A percentile compares a stretch with the other conserved stretches of the same genome.
phyloP scores from a whole-genome alignment of 805 yeast genomes.

The Yarrowia sp. region DNA sequence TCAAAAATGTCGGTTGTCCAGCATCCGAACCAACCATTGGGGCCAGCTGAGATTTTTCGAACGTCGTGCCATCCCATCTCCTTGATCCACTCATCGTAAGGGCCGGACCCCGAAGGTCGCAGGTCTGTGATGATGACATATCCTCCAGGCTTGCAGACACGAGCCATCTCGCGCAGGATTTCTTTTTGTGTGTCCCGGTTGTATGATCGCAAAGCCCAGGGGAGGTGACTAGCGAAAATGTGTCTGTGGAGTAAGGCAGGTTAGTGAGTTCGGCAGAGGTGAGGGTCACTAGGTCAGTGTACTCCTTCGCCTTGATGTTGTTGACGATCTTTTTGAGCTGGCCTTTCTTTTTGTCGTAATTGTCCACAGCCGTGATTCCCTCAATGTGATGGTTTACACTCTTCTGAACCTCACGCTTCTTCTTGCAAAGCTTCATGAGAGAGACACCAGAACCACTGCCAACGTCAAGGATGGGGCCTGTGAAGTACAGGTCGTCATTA shows the following conservation, averaged over 20 bases:
- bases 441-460: slow-evolving; percentile 12
- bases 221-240: slow-evolving; percentile 9
- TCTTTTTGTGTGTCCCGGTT: background rate
- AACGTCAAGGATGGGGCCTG: slow-evolving; percentile 7
- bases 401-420: slow-evolving; percentile 5
- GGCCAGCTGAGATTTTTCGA: slow-evolving; percentile 5
- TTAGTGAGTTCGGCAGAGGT: slow-evolving; percentile 7
- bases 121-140: slow-evolving; percentile 6
- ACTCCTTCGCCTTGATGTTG: slow-evolving; percentile 22
- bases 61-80: slow-evolving; percentile 22
- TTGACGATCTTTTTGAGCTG: slow-evolving; percentile 20
- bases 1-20: slow-evolving; percentile 1
- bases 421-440: slow-evolving; percentile 12
- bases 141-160: slow-evolving; percentile 23
- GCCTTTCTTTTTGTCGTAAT: slow-evolving; percentile 3
- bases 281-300: slow-evolving; percentile 18
- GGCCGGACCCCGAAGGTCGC: background rate
- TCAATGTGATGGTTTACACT: background rate
- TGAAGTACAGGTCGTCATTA: background rate
- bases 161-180: slow-evolving; percentile 17
- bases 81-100: slow-evolving; percentile 9
- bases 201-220: slow-evolving; percentile 1
- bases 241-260: slow-evolving; percentile 8
- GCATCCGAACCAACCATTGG: slow-evolving; percentile 24
- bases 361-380: slow-evolving; percentile 8